Conservation (phyloP, 441 rosid genomes). For the Adansonia madagascariensis region DNA sequence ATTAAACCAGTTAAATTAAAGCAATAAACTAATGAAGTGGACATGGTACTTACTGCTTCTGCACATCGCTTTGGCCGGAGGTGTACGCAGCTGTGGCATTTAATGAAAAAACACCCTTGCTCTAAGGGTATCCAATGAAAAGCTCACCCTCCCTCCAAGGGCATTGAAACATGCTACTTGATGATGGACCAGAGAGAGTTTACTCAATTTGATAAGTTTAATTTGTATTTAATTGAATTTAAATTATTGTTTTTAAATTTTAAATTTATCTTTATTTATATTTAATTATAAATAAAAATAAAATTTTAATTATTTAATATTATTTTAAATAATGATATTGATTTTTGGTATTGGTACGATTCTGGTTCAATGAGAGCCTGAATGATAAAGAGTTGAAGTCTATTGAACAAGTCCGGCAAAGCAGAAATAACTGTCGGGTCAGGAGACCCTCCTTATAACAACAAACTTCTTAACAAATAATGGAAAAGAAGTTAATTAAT, state of each 20-base stretch:
- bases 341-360: no score
- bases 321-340: no score
- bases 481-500: background rate
- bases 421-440: background rate
- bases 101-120: background rate
- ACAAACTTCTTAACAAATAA: background rate
- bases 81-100: background rate
- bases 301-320: no score
- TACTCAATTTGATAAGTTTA: background rate
- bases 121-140: background rate
- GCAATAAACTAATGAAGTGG: background rate
- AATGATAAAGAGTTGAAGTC: background rate
- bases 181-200: background rate
- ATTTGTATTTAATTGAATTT: no score
- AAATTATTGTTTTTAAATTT: no score
- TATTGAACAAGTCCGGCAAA: background rate
- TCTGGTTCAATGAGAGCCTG: no score
- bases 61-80: no score
- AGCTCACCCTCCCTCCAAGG: background rate
- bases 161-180: background rate
- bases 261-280: no score
- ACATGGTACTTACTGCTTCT: background rate
- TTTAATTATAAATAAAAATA: no score
- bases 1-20: background rate
- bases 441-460: background rate